Base-by-base conservation (phyloP, 2,329 filamentous ascomycete genomes). In the Proliferodiscus dingleyae region DNA sequence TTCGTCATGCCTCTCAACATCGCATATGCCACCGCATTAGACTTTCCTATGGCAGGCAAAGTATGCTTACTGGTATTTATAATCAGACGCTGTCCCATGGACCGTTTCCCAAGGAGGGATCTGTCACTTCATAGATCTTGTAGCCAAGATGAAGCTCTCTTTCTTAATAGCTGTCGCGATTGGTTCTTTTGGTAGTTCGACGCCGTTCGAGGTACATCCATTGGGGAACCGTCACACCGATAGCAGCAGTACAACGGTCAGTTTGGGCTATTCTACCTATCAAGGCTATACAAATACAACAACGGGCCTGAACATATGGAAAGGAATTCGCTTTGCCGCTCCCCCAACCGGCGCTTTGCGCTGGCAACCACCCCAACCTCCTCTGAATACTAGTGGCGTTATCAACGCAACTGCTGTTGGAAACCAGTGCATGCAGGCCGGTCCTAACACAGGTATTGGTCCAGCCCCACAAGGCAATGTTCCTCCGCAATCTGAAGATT, bases 221-320 rank as follows among this genome's bases (percentile, higher is more conserved):
- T 28, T 28, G 7, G 26, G 13, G 7, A 13, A 28, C 7, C 7
- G 7, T 28, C 26, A 28, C 26, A 7, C 13, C 7, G 13, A 28
- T 7, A 7, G 7, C 13, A 7, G 26, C 7, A 13, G 7, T 13
- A 7, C 26, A 7, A 28, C 26, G 29, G 69, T 74, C 13, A 65
- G 74, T 51, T 55, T 75, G 2, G 71, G 66, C 3, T 76, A 76
- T 46, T 64, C 66, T 6, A 61, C 61, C n/a, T 76, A 75, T 49
- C 56, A 68, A 51, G 73, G 71, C 11, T 61, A 58, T 22, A 59
- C 64, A 29, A 64, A 74, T 50, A 19, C 59, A 6, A 61, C 63
- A 0, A 66, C 59, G 10, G 63, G 63, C 2, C 40, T 74, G 9
- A 72, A 57, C 66, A 21, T 75, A 66, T 61, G 69, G 66, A 55